Conservation (phyloP, 164 flowering plant genomes). For the Houttuynia cordata region DNA sequence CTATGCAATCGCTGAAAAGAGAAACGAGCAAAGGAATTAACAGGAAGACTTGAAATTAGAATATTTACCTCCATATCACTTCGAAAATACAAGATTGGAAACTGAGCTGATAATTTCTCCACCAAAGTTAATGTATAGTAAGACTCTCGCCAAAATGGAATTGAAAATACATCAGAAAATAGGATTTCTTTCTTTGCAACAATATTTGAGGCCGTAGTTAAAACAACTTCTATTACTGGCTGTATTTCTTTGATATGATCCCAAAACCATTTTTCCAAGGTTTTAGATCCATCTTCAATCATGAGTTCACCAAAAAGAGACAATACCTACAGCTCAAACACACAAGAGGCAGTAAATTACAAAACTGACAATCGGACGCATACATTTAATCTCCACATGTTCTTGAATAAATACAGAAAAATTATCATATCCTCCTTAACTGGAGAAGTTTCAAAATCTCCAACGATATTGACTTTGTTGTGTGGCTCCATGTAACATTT, state of each 20-base stretch:
- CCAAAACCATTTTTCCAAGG: constrained; percentile 14
- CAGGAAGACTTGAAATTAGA: background rate
- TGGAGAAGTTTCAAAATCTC: too few species aligned
- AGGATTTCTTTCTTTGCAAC: constrained; percentile 14
- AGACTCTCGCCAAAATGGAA: constrained; percentile 75
- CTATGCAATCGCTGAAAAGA: background rate
- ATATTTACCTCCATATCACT: constrained; percentile 47
- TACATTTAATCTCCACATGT: too few species aligned
- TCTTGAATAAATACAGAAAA: too few species aligned
- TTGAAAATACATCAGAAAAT: constrained; percentile 24
- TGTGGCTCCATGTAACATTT: too few species aligned
- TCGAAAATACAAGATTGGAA: constrained; percentile 33
- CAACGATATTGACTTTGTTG: too few species aligned
- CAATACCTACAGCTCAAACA: constrained; percentile 36
- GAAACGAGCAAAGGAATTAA: background rate
- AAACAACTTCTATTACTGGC: constrained; percentile 29
- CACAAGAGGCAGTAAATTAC: background rate
- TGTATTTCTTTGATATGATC: constrained; percentile 27
- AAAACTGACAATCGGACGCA: too few species aligned
- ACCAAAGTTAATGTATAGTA: constrained; percentile 84
- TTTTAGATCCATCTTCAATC: constrained; percentile 13
- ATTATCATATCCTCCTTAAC: too few species aligned
- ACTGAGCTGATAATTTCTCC: constrained; percentile 59
- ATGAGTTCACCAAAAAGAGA: constrained; percentile 53
- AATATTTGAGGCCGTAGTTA: constrained; percentile 33